These are phyloP conservation scores for Lactifluus hygrophoroides DNA, from an alignment of 768 basidiomycete species.

Conservation along the genomic window DNA sequence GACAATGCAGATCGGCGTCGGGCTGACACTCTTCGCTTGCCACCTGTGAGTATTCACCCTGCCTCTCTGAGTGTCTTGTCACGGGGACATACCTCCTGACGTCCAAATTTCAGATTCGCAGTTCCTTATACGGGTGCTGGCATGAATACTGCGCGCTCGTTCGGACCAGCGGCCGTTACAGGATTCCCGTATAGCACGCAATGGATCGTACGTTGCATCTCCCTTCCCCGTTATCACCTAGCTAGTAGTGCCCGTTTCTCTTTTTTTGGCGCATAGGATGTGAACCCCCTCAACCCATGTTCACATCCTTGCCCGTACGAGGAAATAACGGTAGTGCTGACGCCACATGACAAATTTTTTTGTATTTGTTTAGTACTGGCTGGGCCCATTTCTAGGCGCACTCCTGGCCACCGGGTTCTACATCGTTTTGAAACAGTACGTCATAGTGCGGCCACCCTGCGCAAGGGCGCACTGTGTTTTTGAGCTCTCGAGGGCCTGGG, in stretches of 20 bases:
- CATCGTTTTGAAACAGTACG: conserved; percentile 43
- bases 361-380: conserved; percentile 63
- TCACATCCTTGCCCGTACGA: not conserved
- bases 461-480: not conserved
- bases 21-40: conserved; percentile 53
- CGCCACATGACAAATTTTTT: conserved; percentile 1
- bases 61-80: not conserved
- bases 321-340: conserved; percentile 6
- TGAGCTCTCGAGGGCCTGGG: not conserved
- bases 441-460: conserved; percentile 5
- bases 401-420: conserved; percentile 53
- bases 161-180: conserved; percentile 62
- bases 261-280: not conserved
- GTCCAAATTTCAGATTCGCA: conserved; percentile 37
- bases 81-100: not conserved
- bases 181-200: conserved; percentile 45
- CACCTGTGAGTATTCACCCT: conserved; percentile 39
- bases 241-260: not conserved
- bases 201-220: conserved; percentile 47
- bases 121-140: conserved; percentile 55
- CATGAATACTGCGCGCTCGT: conserved; percentile 63
- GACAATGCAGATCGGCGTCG: conserved; percentile 45
- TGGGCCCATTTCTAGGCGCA: conserved; percentile 61
- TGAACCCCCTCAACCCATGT: not conserved
- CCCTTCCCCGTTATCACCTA: not conserved